phyloP scores from a whole-genome alignment of 306 rosid genomes.

The Cicer yamashitae region DNA sequence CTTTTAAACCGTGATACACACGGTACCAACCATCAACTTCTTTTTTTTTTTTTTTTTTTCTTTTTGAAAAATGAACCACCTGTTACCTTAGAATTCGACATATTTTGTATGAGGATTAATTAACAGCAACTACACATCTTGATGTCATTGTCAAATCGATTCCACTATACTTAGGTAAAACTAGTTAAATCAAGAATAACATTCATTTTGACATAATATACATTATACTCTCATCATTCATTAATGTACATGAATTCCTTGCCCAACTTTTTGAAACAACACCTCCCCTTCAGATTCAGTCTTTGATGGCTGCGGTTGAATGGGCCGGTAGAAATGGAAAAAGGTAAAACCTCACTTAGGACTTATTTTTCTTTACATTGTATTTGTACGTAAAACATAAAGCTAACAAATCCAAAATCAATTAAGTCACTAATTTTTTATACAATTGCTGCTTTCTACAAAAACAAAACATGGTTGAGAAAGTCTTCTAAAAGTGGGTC shows the following conservation, averaged over 20 bases:
- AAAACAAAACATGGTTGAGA: conserved; percentile 7
- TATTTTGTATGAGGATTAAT: no score
- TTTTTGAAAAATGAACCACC: no score
- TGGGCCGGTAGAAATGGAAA: not conserved
- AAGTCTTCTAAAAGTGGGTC: conserved; percentile 15
- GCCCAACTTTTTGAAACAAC: conserved; percentile 31
- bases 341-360: not conserved
- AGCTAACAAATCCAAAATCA: conserved; percentile 12
- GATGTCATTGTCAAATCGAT: not conserved
- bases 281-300: conserved; percentile 23
- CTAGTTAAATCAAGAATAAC: conserved; percentile 8
- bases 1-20: no score
- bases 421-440: conserved; percentile 9
- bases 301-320: conserved; percentile 23
- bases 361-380: conserved; percentile 29
- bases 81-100: no score
- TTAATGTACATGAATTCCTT: conserved; percentile 25
- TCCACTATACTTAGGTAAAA: conserved; percentile 4
- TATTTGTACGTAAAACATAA: not conserved
- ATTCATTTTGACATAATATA: not conserved
- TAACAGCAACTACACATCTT: no score
- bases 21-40: no score
- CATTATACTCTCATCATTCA: conserved; percentile 8
- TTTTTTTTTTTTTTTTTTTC: no score
- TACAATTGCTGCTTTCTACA: conserved; percentile 15